Conservation (phyloP, 2,329 filamentous ascomycete genomes). For the Colletotrichum aenigma region DNA sequence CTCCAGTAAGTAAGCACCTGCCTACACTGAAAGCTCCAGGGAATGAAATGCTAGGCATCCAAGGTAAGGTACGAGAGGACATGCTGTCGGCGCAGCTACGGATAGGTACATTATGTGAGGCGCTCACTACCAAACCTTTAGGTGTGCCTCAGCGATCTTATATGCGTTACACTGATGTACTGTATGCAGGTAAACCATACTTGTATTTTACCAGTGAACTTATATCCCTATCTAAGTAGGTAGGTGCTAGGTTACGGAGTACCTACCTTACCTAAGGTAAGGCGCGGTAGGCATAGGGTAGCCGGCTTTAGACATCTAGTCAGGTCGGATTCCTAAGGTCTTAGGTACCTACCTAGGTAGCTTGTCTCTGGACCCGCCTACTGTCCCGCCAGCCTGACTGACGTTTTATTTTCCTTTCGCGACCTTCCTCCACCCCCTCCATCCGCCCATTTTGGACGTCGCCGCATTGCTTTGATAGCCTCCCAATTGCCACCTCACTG, state of each 20-base stretch:
- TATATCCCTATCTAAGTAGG: neutral
- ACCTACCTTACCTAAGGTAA: neutral
- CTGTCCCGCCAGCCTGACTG: constrained; percentile 21
- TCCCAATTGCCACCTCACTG: constrained; percentile 5
- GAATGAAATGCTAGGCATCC: neutral
- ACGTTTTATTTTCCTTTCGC: constrained; percentile 21
- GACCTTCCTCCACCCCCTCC: constrained; percentile 18
- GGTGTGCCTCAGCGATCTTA: neutral
- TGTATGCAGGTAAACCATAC: neutral
- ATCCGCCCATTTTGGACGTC: constrained; percentile 12
- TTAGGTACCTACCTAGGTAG: neutral
- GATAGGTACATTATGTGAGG: neutral
- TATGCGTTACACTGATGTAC: neutral
- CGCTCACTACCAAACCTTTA: neutral
- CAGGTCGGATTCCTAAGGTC: neutral
- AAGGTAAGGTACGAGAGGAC: neutral
- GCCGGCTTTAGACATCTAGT: neutral
- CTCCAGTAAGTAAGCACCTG: neutral
- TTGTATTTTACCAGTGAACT: neutral
- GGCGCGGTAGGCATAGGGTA: neutral
- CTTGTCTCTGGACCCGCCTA: constrained; percentile 2
- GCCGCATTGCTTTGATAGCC: constrained; percentile 14
- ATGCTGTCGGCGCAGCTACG: neutral
- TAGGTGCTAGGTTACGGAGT: neutral
- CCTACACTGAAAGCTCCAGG: neutral